phyloP scores from a whole-genome alignment of 208 protist genomes.

The Wallacemonas sp. region DNA sequence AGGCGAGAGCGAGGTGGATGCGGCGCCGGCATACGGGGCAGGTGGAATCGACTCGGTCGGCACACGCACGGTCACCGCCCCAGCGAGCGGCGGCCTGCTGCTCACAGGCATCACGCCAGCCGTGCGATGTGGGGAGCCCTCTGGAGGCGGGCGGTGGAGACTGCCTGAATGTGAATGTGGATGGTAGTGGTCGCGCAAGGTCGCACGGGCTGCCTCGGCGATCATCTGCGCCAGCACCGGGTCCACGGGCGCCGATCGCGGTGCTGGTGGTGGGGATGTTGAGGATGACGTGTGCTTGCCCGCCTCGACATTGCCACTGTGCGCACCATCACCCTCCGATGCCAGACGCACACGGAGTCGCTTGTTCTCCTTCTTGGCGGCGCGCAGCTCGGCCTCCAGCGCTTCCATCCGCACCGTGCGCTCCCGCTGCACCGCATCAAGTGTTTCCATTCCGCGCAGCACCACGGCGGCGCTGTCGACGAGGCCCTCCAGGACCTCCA shows the following conservation, averaged over 20 bases:
- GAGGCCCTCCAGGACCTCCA: conserved; percentile 6
- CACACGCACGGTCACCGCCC: not conserved
- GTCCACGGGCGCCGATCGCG: conserved; percentile 3
- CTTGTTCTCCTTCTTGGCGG: not conserved
- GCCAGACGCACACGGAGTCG: conserved; percentile 2
- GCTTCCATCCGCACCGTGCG: not conserved
- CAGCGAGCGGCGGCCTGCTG: conserved; percentile 3
- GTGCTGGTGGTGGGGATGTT: too few relatives aligned
- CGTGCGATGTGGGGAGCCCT: not conserved
- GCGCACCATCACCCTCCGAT: not conserved
- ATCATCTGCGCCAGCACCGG: conserved; percentile 16
- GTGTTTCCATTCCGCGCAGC: conserved; percentile 11
- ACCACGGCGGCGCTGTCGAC: conserved; percentile 18
- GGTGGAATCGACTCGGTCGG: conserved; percentile 3
- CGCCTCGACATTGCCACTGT: not conserved
- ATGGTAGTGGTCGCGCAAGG: not conserved
- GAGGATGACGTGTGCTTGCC: too few relatives aligned
- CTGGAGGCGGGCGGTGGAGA: not conserved
- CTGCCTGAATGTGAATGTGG: not conserved
- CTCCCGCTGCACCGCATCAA: not conserved
- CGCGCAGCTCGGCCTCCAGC: conserved; percentile 4
- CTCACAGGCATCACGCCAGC: not conserved
- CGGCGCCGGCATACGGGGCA: not conserved
- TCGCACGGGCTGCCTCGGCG: conserved; percentile 4
- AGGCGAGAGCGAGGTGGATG: not conserved